phyloP scores from a whole-genome alignment of 192 early-diverging fungal species.

The Dimargaris xerosporica region DNA sequence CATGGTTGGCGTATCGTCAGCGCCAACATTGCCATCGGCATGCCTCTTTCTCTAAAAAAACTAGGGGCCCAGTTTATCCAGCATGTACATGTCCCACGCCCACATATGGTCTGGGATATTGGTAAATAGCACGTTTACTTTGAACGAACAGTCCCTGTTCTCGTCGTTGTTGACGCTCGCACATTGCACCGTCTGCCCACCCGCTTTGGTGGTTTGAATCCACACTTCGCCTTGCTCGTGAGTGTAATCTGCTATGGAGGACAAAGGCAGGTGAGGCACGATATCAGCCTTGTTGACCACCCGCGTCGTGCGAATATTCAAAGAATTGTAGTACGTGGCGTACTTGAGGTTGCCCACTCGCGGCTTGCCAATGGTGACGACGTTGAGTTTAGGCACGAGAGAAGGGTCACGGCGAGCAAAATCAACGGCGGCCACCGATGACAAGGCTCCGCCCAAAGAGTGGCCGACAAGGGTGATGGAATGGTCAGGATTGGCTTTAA shows the following conservation, averaged over 20 bases:
- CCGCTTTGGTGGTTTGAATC: slow-evolving; percentile 18
- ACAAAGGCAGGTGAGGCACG: slow-evolving; percentile 18
- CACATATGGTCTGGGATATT: not conserved
- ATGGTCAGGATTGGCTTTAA: not conserved
- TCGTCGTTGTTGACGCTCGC: not conserved
- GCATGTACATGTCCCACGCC: not conserved
- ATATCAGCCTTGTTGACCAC: slow-evolving; percentile 24
- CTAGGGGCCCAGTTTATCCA: too few species aligned
- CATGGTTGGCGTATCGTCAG: too few species aligned
- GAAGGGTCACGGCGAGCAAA: slow-evolving; percentile 15
- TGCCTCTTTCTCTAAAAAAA: too few species aligned
- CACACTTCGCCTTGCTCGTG: slow-evolving; percentile 23
- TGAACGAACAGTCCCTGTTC: not conserved
- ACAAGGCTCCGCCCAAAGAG: slow-evolving; percentile 25
- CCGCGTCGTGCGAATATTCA: slow-evolving; percentile 17
- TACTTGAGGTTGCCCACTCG: slow-evolving; percentile 25
- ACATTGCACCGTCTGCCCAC: not conserved
- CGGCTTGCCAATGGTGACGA: slow-evolving; percentile 26
- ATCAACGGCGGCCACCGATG: slow-evolving; percentile 20
- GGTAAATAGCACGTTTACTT: too few species aligned
- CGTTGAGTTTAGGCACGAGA: slow-evolving; percentile 12
- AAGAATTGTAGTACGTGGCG: slow-evolving; percentile 17
- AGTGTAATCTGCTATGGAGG: slow-evolving; percentile 15
- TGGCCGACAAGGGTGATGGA: slow-evolving; percentile 9
- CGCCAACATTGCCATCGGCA: too few species aligned